Percentiles rank a stretch among this genome's conserved stretches.
Evolutionary conservation across 169 alveolate genomes (phyloP).

Genomic region (Toxoplasma gondii): DNA sequence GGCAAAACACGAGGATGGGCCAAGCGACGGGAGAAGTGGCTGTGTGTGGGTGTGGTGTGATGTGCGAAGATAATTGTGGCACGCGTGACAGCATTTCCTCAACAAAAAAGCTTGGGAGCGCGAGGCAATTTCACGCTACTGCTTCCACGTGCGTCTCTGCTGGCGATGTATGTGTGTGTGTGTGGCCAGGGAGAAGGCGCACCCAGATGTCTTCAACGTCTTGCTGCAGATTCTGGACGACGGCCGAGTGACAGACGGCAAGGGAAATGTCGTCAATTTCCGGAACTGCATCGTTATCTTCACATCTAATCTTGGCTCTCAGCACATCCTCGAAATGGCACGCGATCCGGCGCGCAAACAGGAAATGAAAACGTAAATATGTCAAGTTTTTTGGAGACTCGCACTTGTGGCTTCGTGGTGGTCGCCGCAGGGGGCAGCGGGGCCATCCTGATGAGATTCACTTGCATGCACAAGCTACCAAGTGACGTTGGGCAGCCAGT

Average conservation of each 20-base stretch:
- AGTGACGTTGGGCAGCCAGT: no score
- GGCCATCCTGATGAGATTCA: background rate
- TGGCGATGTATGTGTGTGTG: background rate
- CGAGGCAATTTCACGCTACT: background rate
- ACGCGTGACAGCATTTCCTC: no score
- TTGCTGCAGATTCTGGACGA: slow-evolving; percentile 87
- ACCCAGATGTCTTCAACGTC: slow-evolving; percentile 89
- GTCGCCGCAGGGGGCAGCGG: background rate
- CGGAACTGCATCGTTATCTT: slow-evolving; percentile 86
- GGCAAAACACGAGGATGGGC: no score
- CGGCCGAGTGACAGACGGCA: slow-evolving; percentile 89
- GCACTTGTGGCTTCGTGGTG: background rate
- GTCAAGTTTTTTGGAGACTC: background rate
- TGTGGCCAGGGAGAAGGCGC: slow-evolving; percentile 87
- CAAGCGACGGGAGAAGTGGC: no score
- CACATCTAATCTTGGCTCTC: slow-evolving; percentile 84
- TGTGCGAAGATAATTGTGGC: no score
- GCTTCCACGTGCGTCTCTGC: background rate
- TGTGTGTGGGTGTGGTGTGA: no score
- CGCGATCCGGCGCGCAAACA: slow-evolving; percentile 54
- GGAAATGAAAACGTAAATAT: slow-evolving; percentile 37
- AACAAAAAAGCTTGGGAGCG: background rate
- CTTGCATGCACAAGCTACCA: background rate
- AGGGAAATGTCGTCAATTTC: slow-evolving; percentile 88
- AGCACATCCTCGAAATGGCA: slow-evolving; percentile 76